These are phyloP conservation scores for Pestalotiopsis sp. DNA, from an alignment of 2,329 filamentous ascomycete species.

Conservation along the genomic window DNA sequence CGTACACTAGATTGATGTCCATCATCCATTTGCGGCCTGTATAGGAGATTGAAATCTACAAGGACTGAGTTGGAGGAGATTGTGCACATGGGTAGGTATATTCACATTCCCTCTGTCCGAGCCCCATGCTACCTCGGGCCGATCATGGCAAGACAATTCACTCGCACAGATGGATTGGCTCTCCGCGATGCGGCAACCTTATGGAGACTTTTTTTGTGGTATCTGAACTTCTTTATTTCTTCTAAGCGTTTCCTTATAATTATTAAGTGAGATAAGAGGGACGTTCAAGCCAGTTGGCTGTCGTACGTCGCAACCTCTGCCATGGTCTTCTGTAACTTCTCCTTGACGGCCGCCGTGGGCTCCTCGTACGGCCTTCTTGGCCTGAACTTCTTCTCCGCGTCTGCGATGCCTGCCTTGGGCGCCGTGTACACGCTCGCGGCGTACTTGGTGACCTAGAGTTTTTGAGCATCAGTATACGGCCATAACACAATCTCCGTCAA, in stretches of 20 bases:
- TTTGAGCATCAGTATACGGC: no score
- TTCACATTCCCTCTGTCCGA: no score
- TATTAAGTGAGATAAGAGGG: background rate
- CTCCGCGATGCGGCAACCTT: no score
- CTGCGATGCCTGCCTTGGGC: constrained; percentile 59
- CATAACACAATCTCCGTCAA: no score
- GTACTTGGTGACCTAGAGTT: constrained; percentile 56
- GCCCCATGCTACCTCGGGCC: no score
- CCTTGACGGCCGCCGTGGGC: constrained; percentile 45
- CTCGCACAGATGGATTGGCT: no score
- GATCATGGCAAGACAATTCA: no score
- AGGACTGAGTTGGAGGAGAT: no score
- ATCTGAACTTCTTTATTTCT: background rate
- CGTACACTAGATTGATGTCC: no score
- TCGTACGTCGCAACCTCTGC: constrained; percentile 34
- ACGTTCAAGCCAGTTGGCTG: constrained; percentile 19
- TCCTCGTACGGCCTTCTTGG: constrained; percentile 65
- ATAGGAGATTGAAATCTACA: no score
- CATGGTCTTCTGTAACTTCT: constrained; percentile 42
- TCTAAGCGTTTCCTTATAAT: background rate
- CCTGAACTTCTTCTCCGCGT: constrained; percentile 58
- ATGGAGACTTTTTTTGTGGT: background rate
- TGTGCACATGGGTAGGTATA: no score
- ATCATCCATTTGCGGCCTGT: no score
- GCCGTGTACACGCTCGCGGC: constrained; percentile 65